Base-by-base conservation (phyloP, 176 grass and related monocot species). In the Oryza glumipatula region DNA sequence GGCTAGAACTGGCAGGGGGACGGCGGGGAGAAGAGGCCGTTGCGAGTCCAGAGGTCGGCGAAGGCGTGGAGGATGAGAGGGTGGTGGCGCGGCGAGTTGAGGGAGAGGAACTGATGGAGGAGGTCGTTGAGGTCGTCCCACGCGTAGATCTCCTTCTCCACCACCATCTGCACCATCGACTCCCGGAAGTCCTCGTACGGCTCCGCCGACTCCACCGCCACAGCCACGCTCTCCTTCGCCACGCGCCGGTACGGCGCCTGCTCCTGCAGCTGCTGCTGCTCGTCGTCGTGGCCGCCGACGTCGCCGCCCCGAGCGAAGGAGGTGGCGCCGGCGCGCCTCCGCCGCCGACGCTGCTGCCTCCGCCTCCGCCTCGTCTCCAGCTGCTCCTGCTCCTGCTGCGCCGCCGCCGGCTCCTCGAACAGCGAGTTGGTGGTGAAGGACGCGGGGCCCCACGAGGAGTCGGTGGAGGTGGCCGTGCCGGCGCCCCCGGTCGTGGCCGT, bases 61-160 rank as follows among this genome's bases (percentile, higher is more conserved):
- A 98, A 98, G 86, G 93, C 96, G 68, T 92, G 93, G 89, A 98
- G 89, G 83, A 98, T 98, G 84, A 98, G 91, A 30, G 94, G 89
- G 78, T 98, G 96, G 84, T 98, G 91, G 32, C 85, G 76, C 12
- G 93, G 93, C 61, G 96, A 93, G 86, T 98, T 98, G 85, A 98
- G 96, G 46, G 96, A 87, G 71, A 98, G 96, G 87, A 95, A 94
- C 71, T 93, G 93, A 85, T 94, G 93, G 61, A 98, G 86, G 35
- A 98, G 93, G 74, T 95, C 93, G 85, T 95, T 95, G 81, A 99
- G 91, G 85, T 99, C 97, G 47, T 99, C 97, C 97, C 97, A 99
- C 73, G 90, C 97, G 84, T 99, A 99, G 81, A 99, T 96, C 78
- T 99, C 94, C 88, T 94, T 99, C 94, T 99, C 97, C 67, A 99